Percentiles rank a stretch among this genome's conserved stretches.
These are phyloP conservation scores for Endocalyx cinctus DNA, from an alignment of 2,329 filamentous ascomycete species.

Conservation along the genomic window DNA sequence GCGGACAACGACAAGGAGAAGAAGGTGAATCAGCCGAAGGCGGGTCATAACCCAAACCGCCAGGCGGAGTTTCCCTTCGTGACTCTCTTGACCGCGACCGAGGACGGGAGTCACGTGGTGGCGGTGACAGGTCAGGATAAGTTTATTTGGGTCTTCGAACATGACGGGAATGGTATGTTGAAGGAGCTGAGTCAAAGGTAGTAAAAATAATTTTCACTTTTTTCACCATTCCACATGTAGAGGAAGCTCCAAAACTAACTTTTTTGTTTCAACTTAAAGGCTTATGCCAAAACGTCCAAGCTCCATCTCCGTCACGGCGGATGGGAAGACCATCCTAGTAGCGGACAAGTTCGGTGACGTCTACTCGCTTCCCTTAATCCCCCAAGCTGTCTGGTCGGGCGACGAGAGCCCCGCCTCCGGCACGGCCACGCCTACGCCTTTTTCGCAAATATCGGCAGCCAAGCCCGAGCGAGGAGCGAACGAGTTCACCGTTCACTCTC, in stretches of 20 bases:
- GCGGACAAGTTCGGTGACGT: conserved; percentile 98
- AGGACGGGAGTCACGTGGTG: conserved; percentile 63
- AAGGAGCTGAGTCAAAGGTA: conserved; percentile 69
- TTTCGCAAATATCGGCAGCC: conserved; percentile 23
- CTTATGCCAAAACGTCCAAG: conserved; percentile 87
- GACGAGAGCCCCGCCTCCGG: conserved; percentile 3
- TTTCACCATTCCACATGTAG: background rate
- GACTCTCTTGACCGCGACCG: conserved; percentile 61
- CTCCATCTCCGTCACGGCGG: conserved; percentile 64
- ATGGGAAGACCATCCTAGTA: conserved; percentile 68
- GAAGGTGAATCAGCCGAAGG: conserved; percentile 24
- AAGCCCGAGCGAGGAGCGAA: conserved; percentile 56
- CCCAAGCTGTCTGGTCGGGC: conserved; percentile 8
- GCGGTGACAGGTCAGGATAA: conserved; percentile 91
- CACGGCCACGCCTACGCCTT: conserved; percentile 16
- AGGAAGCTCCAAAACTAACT: no score
- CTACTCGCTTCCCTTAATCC: conserved; percentile 74
- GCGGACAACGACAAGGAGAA: conserved; percentile 1
- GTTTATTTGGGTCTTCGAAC: conserved; percentile 74
- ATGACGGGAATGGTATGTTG: conserved; percentile 57
- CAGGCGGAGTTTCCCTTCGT: conserved; percentile 56
- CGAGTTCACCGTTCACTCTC: conserved; percentile 58
- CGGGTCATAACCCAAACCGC: conserved; percentile 20
- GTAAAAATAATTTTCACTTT: no score
- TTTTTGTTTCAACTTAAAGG: no score